Percentiles rank a stretch among this genome's conserved stretches.
phyloP scores from a whole-genome alignment of 108 stramenopile species.

The Cylindrotheca closterium region DNA sequence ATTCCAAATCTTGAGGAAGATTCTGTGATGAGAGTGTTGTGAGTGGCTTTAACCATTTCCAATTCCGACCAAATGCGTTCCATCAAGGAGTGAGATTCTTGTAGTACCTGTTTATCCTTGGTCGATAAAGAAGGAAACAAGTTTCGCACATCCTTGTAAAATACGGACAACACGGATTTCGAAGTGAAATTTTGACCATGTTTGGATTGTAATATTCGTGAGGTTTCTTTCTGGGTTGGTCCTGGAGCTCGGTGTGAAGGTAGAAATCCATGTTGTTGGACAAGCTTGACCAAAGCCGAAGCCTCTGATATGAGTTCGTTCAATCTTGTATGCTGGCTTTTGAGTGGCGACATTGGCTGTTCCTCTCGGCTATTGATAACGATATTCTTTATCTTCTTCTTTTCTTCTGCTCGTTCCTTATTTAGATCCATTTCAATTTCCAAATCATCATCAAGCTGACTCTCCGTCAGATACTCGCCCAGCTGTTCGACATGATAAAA shows the following conservation, averaged over 20 bases:
- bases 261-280: slow-evolving; percentile 5
- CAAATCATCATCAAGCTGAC: neutral
- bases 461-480: neutral
- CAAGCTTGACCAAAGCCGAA: slow-evolving; percentile 19
- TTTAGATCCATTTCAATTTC: too few relatives aligned
- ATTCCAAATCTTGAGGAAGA: slow-evolving; percentile 37
- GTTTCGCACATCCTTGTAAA: neutral
- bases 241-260: slow-evolving; percentile 5
- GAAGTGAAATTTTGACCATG: too few relatives aligned
- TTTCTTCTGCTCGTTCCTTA: neutral
- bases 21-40: slow-evolving; percentile 28
- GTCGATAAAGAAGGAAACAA: slow-evolving; percentile 11
- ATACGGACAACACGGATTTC: too few relatives aligned
- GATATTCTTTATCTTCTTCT: too few relatives aligned
- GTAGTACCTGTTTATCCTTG: slow-evolving; percentile 21
- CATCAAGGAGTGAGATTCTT: slow-evolving; percentile 29
- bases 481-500: slow-evolving; percentile 16
- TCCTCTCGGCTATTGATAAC: too few relatives aligned
- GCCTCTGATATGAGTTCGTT: slow-evolving; percentile 28
- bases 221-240: neutral
- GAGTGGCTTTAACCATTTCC: slow-evolving; percentile 26
- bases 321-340: slow-evolving; percentile 12
- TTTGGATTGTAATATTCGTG: slow-evolving; percentile 8
- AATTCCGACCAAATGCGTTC: slow-evolving; percentile 31
- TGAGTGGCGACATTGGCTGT: neutral